These are phyloP conservation scores for Cutaneotrichosporon arboriforme DNA, from an alignment of 1,284 basidiomycete species.

Conservation along the genomic window DNA sequence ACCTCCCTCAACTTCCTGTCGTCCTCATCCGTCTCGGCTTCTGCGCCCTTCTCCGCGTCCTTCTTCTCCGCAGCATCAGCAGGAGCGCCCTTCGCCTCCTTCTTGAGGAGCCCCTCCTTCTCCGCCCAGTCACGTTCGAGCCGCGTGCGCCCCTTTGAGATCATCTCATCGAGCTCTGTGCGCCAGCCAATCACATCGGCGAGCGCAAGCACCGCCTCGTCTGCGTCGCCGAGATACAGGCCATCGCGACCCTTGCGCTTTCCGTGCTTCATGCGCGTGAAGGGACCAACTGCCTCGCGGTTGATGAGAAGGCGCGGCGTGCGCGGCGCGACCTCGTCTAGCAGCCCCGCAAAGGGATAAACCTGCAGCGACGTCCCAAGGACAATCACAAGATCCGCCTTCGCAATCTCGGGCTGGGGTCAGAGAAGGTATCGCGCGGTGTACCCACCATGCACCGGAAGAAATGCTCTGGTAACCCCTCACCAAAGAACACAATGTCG, in stretches of 20 bases:
- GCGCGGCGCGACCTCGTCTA: slow-evolving; percentile 45
- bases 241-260: slow-evolving; percentile 32
- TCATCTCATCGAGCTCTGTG: slow-evolving; percentile 36
- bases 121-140: slow-evolving; percentile 30
- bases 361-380: slow-evolving; percentile 75
- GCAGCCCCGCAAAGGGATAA: slow-evolving; percentile 54
- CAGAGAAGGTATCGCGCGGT: neutral
- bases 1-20: neutral
- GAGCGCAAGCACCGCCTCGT: slow-evolving; percentile 36
- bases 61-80: neutral
- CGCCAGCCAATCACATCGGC: slow-evolving; percentile 43
- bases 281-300: slow-evolving; percentile 52
- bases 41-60: slow-evolving; percentile 1
- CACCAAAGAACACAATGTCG: slow-evolving; percentile 93
- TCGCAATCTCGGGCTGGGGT: slow-evolving; percentile 10
- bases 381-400: slow-evolving; percentile 81
- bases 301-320: slow-evolving; percentile 54
- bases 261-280: slow-evolving; percentile 14
- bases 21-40: neutral
- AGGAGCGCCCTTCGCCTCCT: neutral
- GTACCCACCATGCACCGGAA: slow-evolving; percentile 24
- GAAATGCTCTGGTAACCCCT: slow-evolving; percentile 52
- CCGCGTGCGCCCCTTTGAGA: slow-evolving; percentile 23
- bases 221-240: slow-evolving; percentile 46
- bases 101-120: slow-evolving; percentile 4